Evolutionary conservation across 306 rosid species (phyloP), one percentile per base, ranked within the genome.

Genomic region (Sechiopsis laciniata): DNA sequence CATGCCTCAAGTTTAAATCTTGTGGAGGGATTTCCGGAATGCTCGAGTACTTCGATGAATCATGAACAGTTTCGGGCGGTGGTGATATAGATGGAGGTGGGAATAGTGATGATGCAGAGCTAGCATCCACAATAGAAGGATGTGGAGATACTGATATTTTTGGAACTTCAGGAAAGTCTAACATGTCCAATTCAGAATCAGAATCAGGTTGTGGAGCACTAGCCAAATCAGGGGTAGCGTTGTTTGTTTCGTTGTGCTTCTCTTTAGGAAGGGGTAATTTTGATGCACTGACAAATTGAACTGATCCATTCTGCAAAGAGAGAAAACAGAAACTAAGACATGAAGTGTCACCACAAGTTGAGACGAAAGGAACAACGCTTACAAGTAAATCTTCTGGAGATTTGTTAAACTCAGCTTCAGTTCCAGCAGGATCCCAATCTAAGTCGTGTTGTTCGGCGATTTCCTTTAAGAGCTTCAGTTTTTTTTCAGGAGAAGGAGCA

Each of bases 361-460:
- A 78, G 46, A 70, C 74, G 29, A 21, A 70, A 72, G 64, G 75
- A 22, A 57, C 50, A 42, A 32, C 50, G 74, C 87, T 79, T 79
- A 89, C 98, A 82, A 94, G 75, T 69, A 94, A 83, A 82, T 94
- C 98, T 75, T 94, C 97, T 3, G 85, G 98, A 19, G 88, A 78
- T 84, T 89, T 90, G 40, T 75, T 85, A 77, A 83, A 80, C 80
- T 86, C 97, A 8, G 92, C 55, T 86, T 90, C 98, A 58, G 98
- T 85, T 75, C 82, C 84, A 72, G 89, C 95, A 55, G 98, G 97
- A 85, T 90, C 94, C 98, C 98, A 94, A 73, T 94, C 96, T 75
- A 94, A 37, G 62, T 87, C 87, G 61, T 94, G 92, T 81, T 94
- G 97, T 84, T 80, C 96, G 29, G 98, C 96, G 76, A 94, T 94